Percentiles rank a stretch among this genome's conserved stretches.
Conservation (phyloP, 768 basidiomycete genomes). For the Vararia minispora region DNA sequence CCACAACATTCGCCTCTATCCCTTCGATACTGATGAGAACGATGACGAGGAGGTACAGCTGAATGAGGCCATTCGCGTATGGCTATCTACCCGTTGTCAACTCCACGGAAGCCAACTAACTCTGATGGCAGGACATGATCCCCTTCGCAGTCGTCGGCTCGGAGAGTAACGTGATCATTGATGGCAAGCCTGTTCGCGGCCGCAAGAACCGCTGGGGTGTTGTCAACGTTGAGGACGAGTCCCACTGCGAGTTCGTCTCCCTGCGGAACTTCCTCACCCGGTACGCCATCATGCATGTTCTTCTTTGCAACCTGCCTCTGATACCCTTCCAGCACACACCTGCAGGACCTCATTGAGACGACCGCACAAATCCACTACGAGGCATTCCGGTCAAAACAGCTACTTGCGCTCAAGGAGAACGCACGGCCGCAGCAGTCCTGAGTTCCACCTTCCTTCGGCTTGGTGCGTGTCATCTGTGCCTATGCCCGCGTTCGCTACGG, state of each 20-base stretch:
- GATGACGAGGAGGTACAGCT: slow-evolving; percentile 87
- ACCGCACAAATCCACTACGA: slow-evolving; percentile 99
- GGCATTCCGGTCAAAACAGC: slow-evolving; percentile 97
- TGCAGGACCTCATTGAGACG: slow-evolving; percentile 98
- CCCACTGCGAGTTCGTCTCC: slow-evolving; percentile 97
- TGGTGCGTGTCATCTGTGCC: too few species aligned
- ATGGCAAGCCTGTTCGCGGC: slow-evolving; percentile 90
- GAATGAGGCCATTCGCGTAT: slow-evolving; percentile 82
- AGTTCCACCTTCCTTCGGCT: too few species aligned
- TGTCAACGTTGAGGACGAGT: slow-evolving; percentile 93
- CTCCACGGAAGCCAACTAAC: not conserved
- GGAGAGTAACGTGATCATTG: slow-evolving; percentile 89
- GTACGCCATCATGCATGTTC: slow-evolving; percentile 26
- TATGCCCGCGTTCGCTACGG: too few species aligned
- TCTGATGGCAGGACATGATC: slow-evolving; percentile 63
- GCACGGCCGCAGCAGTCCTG: slow-evolving; percentile 14
- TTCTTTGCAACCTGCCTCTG: not conserved
- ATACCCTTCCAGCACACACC: slow-evolving; percentile 57
- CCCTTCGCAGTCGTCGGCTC: slow-evolving; percentile 98
- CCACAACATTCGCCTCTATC: slow-evolving; percentile 91
- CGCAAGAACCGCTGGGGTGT: slow-evolving; percentile 98
- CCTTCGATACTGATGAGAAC: slow-evolving; percentile 93
- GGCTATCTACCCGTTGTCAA: slow-evolving; percentile 17
- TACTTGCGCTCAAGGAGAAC: slow-evolving; percentile 87
- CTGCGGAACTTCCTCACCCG: slow-evolving; percentile 93